A percentile compares a stretch with the other conserved stretches of the same genome.
Conservation (phyloP, 1,139 yeast species). For the Blastobotrys aristatus region DNA sequence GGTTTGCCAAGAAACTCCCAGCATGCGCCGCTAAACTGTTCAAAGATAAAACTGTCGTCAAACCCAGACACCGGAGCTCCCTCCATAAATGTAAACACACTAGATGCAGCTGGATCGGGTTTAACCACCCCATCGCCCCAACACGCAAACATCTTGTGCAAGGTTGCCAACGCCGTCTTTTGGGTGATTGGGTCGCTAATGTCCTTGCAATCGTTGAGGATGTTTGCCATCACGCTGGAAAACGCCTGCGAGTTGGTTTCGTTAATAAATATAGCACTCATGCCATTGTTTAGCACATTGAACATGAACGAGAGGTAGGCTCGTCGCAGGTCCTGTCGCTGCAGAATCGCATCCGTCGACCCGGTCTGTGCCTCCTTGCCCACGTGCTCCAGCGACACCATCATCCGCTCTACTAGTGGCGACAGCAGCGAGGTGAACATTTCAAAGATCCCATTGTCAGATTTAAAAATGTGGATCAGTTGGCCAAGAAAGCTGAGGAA, state of each 20-base stretch:
- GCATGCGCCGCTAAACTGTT: slow-evolving; percentile 60
- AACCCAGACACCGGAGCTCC: slow-evolving; percentile 63
- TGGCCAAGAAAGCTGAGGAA: slow-evolving; percentile 86
- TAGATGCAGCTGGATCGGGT: slow-evolving; percentile 36
- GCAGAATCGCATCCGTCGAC: slow-evolving; percentile 40
- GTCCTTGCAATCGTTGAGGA: slow-evolving; percentile 64
- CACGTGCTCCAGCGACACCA: slow-evolving; percentile 47
- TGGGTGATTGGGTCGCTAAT: slow-evolving; percentile 49
- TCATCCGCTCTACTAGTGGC: slow-evolving; percentile 67
- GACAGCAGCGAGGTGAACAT: slow-evolving; percentile 66
- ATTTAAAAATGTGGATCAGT: slow-evolving; percentile 69
- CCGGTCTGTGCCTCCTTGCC: slow-evolving; percentile 38
- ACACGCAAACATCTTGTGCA: slow-evolving; percentile 59
- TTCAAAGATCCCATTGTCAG: slow-evolving; percentile 63
- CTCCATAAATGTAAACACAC: slow-evolving; percentile 46
- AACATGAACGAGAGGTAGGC: slow-evolving; percentile 66
- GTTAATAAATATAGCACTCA: slow-evolving; percentile 70
- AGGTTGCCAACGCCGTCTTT: slow-evolving; percentile 64
- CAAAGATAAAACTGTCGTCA: slow-evolving; percentile 53
- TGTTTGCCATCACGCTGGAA: slow-evolving; percentile 57
- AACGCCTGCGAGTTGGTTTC: slow-evolving; percentile 57
- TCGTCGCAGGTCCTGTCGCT: slow-evolving; percentile 50
- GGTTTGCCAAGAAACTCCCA: slow-evolving; percentile 79
- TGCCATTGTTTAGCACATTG: slow-evolving; percentile 68
- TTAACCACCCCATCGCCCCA: slow-evolving; percentile 66